A percentile compares a stretch with the other conserved stretches of the same genome.
Evolutionary conservation across 805 yeast species (phyloP).

Genomic region (Cyberlindnera amylophila): DNA sequence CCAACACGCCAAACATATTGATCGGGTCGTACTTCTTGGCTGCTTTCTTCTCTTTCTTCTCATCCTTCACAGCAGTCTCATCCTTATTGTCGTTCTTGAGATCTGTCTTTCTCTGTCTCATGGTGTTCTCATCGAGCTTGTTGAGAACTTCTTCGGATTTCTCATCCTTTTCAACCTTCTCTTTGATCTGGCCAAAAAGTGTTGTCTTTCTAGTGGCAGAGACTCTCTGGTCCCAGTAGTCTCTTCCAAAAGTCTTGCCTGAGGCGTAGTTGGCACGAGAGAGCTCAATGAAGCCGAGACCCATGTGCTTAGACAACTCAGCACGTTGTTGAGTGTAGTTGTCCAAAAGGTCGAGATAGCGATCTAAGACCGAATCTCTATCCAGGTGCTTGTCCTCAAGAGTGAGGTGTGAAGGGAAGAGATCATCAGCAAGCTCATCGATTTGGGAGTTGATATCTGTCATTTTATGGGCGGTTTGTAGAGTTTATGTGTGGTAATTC

Average conservation of each 20-base stretch:
- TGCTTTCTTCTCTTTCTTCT: conserved; percentile 3
- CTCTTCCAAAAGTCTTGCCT: conserved; percentile 35
- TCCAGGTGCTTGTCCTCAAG: neutral
- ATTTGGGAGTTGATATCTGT: neutral
- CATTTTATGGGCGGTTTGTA: neutral
- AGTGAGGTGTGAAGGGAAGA: conserved; percentile 9
- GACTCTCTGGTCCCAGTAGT: conserved; percentile 37
- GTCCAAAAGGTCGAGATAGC: conserved; percentile 13
- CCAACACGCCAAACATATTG: conserved; percentile 46
- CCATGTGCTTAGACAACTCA: conserved; percentile 7
- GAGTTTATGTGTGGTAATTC: too few species aligned
- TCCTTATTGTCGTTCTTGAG: neutral
- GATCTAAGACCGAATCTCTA: neutral
- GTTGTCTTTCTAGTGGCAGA: conserved; percentile 23
- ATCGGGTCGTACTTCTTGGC: conserved; percentile 32
- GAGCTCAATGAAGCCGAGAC: conserved; percentile 37
- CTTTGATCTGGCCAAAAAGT: neutral
- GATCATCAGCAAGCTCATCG: conserved; percentile 12
- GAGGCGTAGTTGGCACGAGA: conserved; percentile 43
- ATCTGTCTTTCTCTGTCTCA: neutral
- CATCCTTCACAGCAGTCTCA: neutral
- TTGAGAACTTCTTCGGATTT: neutral
- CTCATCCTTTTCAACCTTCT: neutral
- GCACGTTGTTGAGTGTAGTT: conserved; percentile 9
- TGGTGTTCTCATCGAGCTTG: neutral